These are phyloP conservation scores for Clitopilus hobsonii DNA, from an alignment of 768 basidiomycete genomes.

Conservation along the genomic window DNA sequence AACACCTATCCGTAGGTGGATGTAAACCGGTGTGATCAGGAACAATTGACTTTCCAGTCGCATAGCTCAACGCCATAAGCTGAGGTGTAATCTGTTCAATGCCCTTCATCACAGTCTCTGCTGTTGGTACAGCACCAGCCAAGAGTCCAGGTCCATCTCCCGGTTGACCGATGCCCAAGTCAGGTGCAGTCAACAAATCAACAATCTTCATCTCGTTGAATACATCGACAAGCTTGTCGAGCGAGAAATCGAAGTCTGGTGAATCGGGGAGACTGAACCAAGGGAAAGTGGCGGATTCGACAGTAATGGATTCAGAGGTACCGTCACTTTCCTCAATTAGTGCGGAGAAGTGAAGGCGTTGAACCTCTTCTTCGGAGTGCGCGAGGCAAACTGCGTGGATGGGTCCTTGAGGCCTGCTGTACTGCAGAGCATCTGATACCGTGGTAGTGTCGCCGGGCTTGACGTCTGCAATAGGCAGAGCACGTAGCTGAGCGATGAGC, in stretches of 20 bases:
- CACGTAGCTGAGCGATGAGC: conserved; percentile 66
- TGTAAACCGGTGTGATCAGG: conserved; percentile 67
- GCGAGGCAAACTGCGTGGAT: conserved; percentile 78
- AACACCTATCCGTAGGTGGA: conserved; percentile 71
- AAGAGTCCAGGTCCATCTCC: conserved; percentile 63
- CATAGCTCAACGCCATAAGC: conserved; percentile 73
- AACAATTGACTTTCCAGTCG: conserved; percentile 58
- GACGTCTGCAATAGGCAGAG: conserved; percentile 46
- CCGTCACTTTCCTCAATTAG: conserved; percentile 21
- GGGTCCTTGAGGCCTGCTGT: conserved; percentile 29
- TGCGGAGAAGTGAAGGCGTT: conserved; percentile 53
- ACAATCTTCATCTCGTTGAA: conserved; percentile 62
- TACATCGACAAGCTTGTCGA: conserved; percentile 43
- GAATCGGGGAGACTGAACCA: conserved; percentile 29
- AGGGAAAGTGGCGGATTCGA: conserved; percentile 18
- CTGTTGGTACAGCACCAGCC: conserved; percentile 72
- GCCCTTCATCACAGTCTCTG: conserved; percentile 66
- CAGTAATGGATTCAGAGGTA: background rate
- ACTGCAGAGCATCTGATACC: conserved; percentile 3
- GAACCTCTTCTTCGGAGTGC: conserved; percentile 56
- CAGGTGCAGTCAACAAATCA: conserved; percentile 52
- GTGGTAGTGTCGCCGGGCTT: conserved; percentile 14
- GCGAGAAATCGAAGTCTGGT: conserved; percentile 25
- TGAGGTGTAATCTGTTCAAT: conserved; percentile 70
- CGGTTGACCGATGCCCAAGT: conserved; percentile 73